Evolutionary conservation across 2,329 filamentous ascomycete genomes (phyloP).

Genomic region (Colletotrichum cuscutae): DNA sequence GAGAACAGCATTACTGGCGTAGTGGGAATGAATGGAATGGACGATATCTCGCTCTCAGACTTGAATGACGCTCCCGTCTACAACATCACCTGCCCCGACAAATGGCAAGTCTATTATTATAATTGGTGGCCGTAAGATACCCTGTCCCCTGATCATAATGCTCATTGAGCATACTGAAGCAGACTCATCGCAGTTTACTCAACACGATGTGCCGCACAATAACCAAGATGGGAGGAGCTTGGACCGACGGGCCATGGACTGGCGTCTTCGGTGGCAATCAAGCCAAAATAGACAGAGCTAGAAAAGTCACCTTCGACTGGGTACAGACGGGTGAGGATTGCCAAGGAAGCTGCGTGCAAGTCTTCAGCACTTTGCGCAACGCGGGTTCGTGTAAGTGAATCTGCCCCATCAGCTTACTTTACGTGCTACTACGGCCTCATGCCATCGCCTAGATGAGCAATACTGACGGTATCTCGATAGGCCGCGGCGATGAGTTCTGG

Average conservation of each 20-base stretch:
- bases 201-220: not conserved
- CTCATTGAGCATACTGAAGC: not conserved
- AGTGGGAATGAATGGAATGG: not conserved
- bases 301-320: slow-evolving; percentile 1
- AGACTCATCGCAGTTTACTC: not conserved
- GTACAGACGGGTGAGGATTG: not conserved
- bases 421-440: not conserved
- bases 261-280: not conserved
- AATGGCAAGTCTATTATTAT: slow-evolving; percentile 18
- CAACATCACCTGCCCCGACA: not conserved
- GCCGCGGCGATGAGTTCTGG: slow-evolving; percentile 17
- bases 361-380: slow-evolving; percentile 10
- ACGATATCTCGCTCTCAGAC: not conserved
- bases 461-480: not conserved
- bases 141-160: not conserved
- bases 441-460: not conserved
- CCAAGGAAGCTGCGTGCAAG: slow-evolving; percentile 6
- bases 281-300: not conserved
- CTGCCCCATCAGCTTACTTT: not conserved
- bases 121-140: slow-evolving; percentile 18
- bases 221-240: too few relatives aligned
- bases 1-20: not conserved
- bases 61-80: not conserved
- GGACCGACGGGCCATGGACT: not conserved
- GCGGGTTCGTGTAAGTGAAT: slow-evolving; percentile 2